Conservation (phyloP, 225 moss, liverwort and hornwort genomes). For the Neckera pumila region DNA sequence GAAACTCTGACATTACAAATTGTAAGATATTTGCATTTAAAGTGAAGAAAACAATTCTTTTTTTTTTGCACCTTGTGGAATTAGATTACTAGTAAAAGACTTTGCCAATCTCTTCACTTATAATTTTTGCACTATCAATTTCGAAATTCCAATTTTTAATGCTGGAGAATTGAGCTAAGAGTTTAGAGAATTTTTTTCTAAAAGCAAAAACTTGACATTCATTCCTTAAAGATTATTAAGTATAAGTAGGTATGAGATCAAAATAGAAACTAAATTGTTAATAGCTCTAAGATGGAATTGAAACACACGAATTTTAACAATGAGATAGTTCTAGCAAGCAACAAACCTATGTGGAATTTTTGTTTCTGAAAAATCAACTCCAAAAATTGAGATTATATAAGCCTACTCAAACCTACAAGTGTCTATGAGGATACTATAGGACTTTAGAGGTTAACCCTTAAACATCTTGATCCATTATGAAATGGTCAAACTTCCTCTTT, state of each 20-base stretch:
- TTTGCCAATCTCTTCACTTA: background rate
- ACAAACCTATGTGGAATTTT: background rate
- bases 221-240: background rate
- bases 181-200: background rate
- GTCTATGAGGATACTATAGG: accelerated
- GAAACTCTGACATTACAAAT: accelerated
- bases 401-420: accelerated
- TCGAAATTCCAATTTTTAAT: background rate
- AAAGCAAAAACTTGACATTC: background rate
- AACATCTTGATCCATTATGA: no score
- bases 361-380: background rate
- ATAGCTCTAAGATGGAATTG: background rate
- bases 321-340: background rate
- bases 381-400: background rate
- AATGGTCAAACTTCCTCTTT: no score
- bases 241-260: background rate
- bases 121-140: background rate
- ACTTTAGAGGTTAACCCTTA: no score
- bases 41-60: background rate
- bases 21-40: background rate
- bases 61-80: accelerated
- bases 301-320: accelerated
- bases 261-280: background rate
- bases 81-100: accelerated
- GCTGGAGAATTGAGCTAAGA: background rate